Percentiles rank a stretch among this genome's conserved stretches.
These are phyloP conservation scores for Phellopilus nigrolimitatus DNA, from an alignment of 1,284 basidiomycete species.

Conservation along the genomic window DNA sequence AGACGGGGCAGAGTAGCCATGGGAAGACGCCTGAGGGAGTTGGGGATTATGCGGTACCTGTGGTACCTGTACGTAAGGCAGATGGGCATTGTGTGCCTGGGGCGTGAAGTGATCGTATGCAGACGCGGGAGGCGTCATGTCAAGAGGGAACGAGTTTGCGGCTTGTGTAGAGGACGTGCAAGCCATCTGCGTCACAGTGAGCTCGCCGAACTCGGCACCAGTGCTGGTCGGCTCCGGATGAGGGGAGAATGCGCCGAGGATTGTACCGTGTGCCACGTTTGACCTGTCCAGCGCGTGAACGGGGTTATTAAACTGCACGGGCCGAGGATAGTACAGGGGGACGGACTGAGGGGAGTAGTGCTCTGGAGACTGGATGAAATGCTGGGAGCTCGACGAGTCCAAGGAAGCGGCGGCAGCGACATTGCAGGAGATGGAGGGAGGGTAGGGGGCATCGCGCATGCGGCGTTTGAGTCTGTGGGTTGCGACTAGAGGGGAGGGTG, in stretches of 20 bases:
- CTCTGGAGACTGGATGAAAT: neutral
- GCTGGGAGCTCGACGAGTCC: neutral
- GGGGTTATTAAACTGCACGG: constrained; percentile 4
- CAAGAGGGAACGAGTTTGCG: no score
- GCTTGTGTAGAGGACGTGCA: neutral
- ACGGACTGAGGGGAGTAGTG: neutral
- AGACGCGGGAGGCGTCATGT: neutral
- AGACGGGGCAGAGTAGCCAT: neutral
- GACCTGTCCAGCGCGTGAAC: constrained; percentile 9
- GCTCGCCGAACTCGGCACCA: neutral
- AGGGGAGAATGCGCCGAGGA: neutral
- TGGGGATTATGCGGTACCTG: constrained; percentile 3
- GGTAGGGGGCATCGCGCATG: constrained; percentile 8
- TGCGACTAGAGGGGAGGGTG: neutral
- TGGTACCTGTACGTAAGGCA: constrained; percentile 5
- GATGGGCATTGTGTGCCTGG: neutral
- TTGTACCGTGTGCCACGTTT: constrained; percentile 3
- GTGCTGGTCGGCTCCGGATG: neutral
- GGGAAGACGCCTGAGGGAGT: neutral
- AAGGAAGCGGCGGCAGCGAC: neutral
- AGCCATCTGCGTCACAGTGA: constrained; percentile 9
- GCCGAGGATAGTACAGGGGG: constrained; percentile 8
- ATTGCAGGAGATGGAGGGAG: neutral
- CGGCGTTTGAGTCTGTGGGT: neutral
- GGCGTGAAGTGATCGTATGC: neutral